Base-by-base conservation (phyloP, 202 grass and related monocot genomes). In the Brachypodium distachyon region DNA sequence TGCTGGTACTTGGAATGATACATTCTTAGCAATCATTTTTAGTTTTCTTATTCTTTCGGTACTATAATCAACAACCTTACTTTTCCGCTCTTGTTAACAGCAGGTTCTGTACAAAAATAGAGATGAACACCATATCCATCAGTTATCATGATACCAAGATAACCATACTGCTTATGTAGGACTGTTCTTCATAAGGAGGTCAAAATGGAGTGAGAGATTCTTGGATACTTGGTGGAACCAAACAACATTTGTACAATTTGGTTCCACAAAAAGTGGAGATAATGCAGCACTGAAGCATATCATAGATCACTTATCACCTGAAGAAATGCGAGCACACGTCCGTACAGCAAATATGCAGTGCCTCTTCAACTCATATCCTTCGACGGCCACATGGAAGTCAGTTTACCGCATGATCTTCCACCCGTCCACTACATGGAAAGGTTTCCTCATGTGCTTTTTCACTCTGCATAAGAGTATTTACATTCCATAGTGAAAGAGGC, bases 361-460 rank as follows among this genome's bases (percentile, higher is more conserved):
- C 65, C 82, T 92, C 16, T 98, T 98, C 55, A 98, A 98, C 67
- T 98, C 91, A 5, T 98, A 98, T n/a, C 91, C 91, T 26, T 98
- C 91, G 91, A 63, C 60, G 3, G 84, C 78, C 12, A 84, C 80
- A 1, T 69, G 69, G 77, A 98, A 92, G 42, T 84, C 85, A 22
- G n/a, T 84, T n/a, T 38, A 28, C 19, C 89, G 87, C 17, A 66
- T 98, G 3, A 48, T 98, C 46, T 72, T 87, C 68, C 74, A 86
- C 0, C 87, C 81, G 29, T 42, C 56, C 23, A 70, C 77, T 31
- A 90, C 85, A 83, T 98, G 89, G 95, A 89, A 92, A 86, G 95
- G 91, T 94, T 47, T 25, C 13, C 38, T 58, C 50, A 56, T 71
- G 65, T 70, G 5, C 73, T 46, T 66, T 62, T 14, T n/a, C 34